phyloP scores from a whole-genome alignment of 2,329 filamentous ascomycete genomes.

The Metarhizium sp. region DNA sequence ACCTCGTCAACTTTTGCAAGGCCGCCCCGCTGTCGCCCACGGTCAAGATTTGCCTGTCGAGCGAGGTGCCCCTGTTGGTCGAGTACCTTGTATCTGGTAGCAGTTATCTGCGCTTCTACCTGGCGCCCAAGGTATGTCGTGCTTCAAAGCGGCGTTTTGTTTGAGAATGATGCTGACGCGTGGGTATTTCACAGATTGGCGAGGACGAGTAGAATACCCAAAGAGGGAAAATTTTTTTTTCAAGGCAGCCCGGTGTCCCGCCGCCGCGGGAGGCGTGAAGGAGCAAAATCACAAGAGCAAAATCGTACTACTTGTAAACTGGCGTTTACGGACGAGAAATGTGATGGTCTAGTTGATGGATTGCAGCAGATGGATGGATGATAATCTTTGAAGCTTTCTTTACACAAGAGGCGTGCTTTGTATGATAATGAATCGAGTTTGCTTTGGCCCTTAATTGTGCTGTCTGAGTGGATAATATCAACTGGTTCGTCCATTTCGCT shows the following conservation, averaged over 20 bases:
- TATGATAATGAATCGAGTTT: too few relatives aligned
- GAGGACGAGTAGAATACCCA: slow-evolving; percentile 25
- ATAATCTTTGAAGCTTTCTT: neutral
- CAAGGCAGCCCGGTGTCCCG: too few relatives aligned
- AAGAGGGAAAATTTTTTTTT: too few relatives aligned
- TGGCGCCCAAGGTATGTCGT: slow-evolving; percentile 84
- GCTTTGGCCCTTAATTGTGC: too few relatives aligned
- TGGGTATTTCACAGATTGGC: slow-evolving; percentile 20
- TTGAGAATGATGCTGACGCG: neutral
- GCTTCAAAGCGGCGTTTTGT: neutral
- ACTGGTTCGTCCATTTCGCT: too few relatives aligned
- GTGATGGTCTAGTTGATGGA: neutral
- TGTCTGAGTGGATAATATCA: too few relatives aligned
- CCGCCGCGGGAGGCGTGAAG: neutral
- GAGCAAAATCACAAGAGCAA: slow-evolving; percentile 9
- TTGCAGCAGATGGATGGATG: neutral
- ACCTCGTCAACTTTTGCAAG: slow-evolving; percentile 99
- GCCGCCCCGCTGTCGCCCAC: slow-evolving; percentile 71
- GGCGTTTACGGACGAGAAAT: slow-evolving; percentile 4
- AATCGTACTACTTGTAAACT: slow-evolving; percentile 6
- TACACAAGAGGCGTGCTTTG: too few relatives aligned
- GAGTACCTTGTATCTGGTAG: slow-evolving; percentile 77
- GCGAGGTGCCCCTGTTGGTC: slow-evolving; percentile 91
- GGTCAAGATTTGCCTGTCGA: slow-evolving; percentile 90
- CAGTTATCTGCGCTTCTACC: slow-evolving; percentile 92